These are phyloP conservation scores for Termitomyces sp. DNA, from an alignment of 768 basidiomycete genomes.

Conservation along the genomic window DNA sequence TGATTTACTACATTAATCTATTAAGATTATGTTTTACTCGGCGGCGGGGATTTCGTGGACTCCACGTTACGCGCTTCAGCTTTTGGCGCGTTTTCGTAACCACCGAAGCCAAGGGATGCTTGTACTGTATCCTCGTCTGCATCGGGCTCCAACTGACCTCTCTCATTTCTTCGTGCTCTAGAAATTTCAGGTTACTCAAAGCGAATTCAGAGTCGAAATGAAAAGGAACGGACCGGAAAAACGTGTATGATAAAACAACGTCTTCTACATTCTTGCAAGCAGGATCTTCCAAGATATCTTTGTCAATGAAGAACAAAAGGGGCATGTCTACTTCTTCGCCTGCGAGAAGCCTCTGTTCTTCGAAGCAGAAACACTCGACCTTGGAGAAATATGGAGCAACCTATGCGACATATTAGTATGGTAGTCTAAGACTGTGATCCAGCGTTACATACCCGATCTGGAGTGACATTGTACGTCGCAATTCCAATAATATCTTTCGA, in stretches of 20 bases:
- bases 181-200: not conserved
- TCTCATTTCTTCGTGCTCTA: slow-evolving; percentile 82
- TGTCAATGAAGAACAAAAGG: slow-evolving; percentile 97
- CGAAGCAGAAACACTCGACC: slow-evolving; percentile 99
- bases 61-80: slow-evolving; percentile 19
- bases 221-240: slow-evolving; percentile 70
- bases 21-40: not conserved
- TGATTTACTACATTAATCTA: slow-evolving; percentile 9
- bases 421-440: not conserved
- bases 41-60: not conserved
- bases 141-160: slow-evolving; percentile 88
- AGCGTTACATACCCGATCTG: slow-evolving; percentile 69
- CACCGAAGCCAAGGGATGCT: slow-evolving; percentile 70
- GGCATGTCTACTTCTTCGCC: slow-evolving; percentile 98
- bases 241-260: slow-evolving; percentile 93
- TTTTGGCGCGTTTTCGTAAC: slow-evolving; percentile 52
- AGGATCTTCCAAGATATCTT: slow-evolving; percentile 93
- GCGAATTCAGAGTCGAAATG: too few species aligned
- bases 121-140: slow-evolving; percentile 77
- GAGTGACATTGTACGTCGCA: slow-evolving; percentile 98
- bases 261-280: slow-evolving; percentile 83
- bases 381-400: slow-evolving; percentile 98
- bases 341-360: slow-evolving; percentile 92
- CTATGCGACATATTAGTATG: slow-evolving; percentile 32
- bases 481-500: slow-evolving; percentile 92